A percentile compares a stretch with the other conserved stretches of the same genome.
These are phyloP conservation scores for Corchorus capsularis DNA, from an alignment of 345 rosid genomes.

Conservation along the genomic window DNA sequence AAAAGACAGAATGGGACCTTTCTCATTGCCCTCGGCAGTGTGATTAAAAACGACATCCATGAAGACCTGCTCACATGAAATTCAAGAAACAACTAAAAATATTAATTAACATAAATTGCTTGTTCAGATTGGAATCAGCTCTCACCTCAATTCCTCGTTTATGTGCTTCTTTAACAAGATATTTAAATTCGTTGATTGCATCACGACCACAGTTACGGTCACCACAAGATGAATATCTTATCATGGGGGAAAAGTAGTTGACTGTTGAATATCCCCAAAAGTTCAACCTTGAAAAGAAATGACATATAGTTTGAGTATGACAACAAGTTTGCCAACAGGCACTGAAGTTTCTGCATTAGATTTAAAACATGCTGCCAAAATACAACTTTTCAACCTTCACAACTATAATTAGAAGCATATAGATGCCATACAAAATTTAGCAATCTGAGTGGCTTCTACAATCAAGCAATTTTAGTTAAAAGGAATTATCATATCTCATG, in stretches of 20 bases:
- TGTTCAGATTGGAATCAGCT: slow-evolving; percentile 22
- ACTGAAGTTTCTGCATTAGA: slow-evolving; percentile 15
- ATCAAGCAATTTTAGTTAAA: neutral
- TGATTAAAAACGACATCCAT: slow-evolving; percentile 98
- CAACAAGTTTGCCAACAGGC: neutral
- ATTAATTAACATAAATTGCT: neutral
- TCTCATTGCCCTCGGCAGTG: slow-evolving; percentile 97
- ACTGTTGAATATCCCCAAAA: slow-evolving; percentile 98
- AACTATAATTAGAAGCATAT: neutral
- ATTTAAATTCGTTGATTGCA: slow-evolving; percentile 86
- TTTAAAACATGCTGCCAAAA: slow-evolving; percentile 14
- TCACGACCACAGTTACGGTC: slow-evolving; percentile 52
- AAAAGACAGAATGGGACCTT: slow-evolving; percentile 83
- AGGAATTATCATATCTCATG: neutral
- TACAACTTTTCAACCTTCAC: slow-evolving; percentile 7
- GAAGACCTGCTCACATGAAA: slow-evolving; percentile 60
- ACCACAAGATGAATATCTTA: slow-evolving; percentile 80
- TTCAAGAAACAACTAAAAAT: slow-evolving; percentile 23
- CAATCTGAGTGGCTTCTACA: neutral
- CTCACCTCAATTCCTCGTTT: slow-evolving; percentile 94
- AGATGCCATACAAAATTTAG: neutral
- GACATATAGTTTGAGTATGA: neutral
- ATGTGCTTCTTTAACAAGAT: slow-evolving; percentile 87
- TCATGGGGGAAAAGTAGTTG: slow-evolving; percentile 91
- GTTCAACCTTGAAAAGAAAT: slow-evolving; percentile 67